Conservation (phyloP, 306 rosid species). For the Abrus precatorius region DNA sequence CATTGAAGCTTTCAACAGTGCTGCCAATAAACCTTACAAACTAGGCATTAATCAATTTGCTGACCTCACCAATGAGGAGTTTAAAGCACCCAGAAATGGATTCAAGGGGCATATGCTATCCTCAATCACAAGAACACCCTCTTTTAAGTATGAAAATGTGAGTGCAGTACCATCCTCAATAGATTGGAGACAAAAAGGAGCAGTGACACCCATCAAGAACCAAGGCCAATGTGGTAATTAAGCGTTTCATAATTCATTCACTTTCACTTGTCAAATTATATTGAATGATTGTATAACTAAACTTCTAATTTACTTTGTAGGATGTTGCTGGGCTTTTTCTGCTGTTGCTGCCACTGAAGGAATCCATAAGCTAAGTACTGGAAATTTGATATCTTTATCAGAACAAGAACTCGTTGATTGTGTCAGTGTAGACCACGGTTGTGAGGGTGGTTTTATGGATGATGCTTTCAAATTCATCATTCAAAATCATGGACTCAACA, state of each 20-base stretch:
- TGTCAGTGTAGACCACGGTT: conserved; percentile 58
- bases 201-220: conserved; percentile 56
- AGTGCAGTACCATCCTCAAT: conserved; percentile 32
- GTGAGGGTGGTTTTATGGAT: conserved; percentile 57
- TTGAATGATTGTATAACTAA: neutral
- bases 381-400: conserved; percentile 47
- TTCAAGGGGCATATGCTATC: conserved; percentile 58
- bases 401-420: conserved; percentile 69
- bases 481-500: conserved; percentile 46
- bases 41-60: conserved; percentile 52
- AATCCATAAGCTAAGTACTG: conserved; percentile 41
- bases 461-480: conserved; percentile 57
- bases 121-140: conserved; percentile 19
- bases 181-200: conserved; percentile 60
- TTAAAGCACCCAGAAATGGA: conserved; percentile 51
- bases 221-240: conserved; percentile 1
- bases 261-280: neutral
- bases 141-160: conserved; percentile 54
- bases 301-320: conserved; percentile 23
- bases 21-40: conserved; percentile 50
- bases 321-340: conserved; percentile 64
- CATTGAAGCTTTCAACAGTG: conserved; percentile 48
- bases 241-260: neutral
- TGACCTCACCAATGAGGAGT: conserved; percentile 63
- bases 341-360: conserved; percentile 64